A percentile compares a stretch with the other conserved stretches of the same genome.
Conservation (phyloP, 164 flowering plant genomes). For the Dillenia suffruticosa region DNA sequence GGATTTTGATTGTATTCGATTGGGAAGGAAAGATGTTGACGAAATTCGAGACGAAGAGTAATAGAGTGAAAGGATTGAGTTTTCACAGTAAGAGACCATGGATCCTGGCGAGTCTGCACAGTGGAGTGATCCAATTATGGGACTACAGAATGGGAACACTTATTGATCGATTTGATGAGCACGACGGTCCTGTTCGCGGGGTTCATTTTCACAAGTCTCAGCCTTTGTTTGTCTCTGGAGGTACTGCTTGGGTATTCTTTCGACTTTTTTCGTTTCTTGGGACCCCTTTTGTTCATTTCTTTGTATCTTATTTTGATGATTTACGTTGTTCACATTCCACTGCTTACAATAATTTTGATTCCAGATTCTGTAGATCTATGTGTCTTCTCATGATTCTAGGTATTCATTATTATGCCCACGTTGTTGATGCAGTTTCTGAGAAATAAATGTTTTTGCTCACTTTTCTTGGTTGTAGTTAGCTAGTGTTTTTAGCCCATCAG, state of each 20-base stretch:
- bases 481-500: too few species aligned
- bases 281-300: not conserved
- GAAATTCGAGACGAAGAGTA: conserved; percentile 43
- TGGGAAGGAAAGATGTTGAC: conserved; percentile 22
- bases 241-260: conserved; percentile 8
- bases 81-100: conserved; percentile 42
- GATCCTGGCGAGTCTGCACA: conserved; percentile 41
- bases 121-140: conserved; percentile 42
- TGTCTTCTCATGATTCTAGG: too few species aligned
- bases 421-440: too few species aligned
- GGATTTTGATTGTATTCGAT: conserved; percentile 10
- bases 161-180: conserved; percentile 37
- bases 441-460: too few species aligned
- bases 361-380: too few species aligned
- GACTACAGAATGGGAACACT: conserved; percentile 42
- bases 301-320: not conserved
- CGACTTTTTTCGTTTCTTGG: not conserved
- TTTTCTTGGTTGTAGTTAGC: too few species aligned
- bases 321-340: not conserved
- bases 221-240: conserved; percentile 40
- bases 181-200: conserved; percentile 39
- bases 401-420: too few species aligned
- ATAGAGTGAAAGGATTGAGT: conserved; percentile 40
- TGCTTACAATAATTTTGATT: too few species aligned
- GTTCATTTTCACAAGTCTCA: conserved; percentile 37